A percentile compares a stretch with the other conserved stretches of the same genome.
Conservation (phyloP, 148 eudicot genomes). For the Camellia sinensis region DNA sequence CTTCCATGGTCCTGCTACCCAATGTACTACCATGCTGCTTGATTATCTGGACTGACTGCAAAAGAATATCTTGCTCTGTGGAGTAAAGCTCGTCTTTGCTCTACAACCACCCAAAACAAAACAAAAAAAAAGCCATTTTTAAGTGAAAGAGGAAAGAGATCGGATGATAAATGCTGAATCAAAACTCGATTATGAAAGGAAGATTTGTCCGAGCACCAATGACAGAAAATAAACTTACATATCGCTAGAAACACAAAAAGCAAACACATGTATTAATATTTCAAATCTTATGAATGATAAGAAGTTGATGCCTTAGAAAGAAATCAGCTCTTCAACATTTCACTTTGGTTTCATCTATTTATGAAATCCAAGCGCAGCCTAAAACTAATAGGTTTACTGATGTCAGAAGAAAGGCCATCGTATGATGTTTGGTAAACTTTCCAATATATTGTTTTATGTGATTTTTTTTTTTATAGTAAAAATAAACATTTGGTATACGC, state of each 20-base stretch:
- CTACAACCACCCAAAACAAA: conserved; percentile 39
- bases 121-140: background rate
- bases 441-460: no score
- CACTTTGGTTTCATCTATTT: background rate
- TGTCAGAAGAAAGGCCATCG: background rate
- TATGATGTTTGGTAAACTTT: no score
- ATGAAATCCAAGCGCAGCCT: background rate
- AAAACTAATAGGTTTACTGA: background rate
- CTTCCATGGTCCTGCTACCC: background rate
- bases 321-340: background rate
- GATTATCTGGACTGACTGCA: conserved; percentile 70
- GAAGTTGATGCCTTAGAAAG: background rate
- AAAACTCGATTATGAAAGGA: background rate
- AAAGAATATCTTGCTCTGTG: conserved; percentile 75
- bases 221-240: background rate
- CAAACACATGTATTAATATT: background rate
- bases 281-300: background rate
- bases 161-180: background rate
- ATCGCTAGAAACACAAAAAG: background rate
- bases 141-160: conserved; percentile 1
- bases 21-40: conserved; percentile 72
- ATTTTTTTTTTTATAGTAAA: no score
- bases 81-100: conserved; percentile 62
- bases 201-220: background rate
- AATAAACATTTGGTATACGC: background rate